A percentile compares a stretch with the other conserved stretches of the same genome.
phyloP scores from a whole-genome alignment of 257 asterid genomes.

The Penstemon barbatus region DNA sequence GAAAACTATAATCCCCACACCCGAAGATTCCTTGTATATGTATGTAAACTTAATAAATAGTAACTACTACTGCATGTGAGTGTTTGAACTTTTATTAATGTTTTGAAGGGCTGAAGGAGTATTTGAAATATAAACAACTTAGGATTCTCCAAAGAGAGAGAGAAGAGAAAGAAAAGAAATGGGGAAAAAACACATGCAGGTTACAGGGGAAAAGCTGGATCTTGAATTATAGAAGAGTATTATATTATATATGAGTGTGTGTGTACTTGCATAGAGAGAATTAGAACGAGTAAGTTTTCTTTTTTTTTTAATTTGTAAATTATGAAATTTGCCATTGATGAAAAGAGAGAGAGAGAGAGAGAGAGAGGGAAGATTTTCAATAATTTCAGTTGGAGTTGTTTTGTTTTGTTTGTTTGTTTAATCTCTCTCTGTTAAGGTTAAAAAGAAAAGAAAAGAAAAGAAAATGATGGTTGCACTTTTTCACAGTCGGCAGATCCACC shows the following conservation, averaged over 20 bases:
- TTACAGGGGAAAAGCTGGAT: slow-evolving; percentile 38
- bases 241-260: slow-evolving; percentile 1
- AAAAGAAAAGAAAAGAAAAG: background rate
- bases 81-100: slow-evolving; percentile 21
- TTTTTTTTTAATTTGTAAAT: background rate
- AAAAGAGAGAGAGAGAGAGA: slow-evolving; percentile 13
- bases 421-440: background rate
- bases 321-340: slow-evolving; percentile 39
- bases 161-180: background rate
- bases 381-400: slow-evolving; percentile 28
- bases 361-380: slow-evolving; percentile 27
- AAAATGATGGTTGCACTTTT: slow-evolving; percentile 37
- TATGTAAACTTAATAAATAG: slow-evolving; percentile 10
- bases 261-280: slow-evolving; percentile 26
- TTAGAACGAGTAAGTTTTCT: background rate
- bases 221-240: slow-evolving; percentile 34
- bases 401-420: slow-evolving; percentile 15
- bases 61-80: slow-evolving; percentile 25
- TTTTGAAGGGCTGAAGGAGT: slow-evolving; percentile 17
- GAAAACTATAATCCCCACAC: slow-evolving; percentile 25
- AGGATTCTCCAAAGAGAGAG: slow-evolving; percentile 30
- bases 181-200: slow-evolving; percentile 35
- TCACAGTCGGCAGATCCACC: slow-evolving; percentile 36
- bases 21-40: slow-evolving; percentile 5
- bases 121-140: slow-evolving; percentile 27